Conservation (phyloP, 768 basidiomycete genomes). For the Dentipellis fragilis region DNA sequence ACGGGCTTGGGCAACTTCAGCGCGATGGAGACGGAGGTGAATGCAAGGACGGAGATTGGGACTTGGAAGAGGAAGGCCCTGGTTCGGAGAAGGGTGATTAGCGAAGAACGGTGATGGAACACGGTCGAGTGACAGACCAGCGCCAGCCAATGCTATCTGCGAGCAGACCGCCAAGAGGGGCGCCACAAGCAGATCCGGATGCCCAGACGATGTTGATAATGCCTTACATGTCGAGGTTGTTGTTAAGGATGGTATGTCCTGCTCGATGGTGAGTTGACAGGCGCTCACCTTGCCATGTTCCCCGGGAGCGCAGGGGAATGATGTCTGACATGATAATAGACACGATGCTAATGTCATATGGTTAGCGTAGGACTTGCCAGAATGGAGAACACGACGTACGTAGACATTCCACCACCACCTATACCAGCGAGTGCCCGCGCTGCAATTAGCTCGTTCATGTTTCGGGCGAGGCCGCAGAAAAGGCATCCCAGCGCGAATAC, state of each 20-base stretch:
- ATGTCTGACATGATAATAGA: conserved; percentile 61
- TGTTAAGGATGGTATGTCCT: not conserved
- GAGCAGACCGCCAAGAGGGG: conserved; percentile 53
- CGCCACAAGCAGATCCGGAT: conserved; percentile 46
- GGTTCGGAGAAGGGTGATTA: not conserved
- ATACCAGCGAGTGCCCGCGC: conserved; percentile 48
- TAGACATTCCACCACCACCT: conserved; percentile 54
- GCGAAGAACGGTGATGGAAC: not conserved
- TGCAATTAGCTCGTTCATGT: conserved; percentile 43
- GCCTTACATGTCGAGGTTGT: conserved; percentile 22
- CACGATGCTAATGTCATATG: conserved; percentile 31
- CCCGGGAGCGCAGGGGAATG: conserved; percentile 49
- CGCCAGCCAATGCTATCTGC: conserved; percentile 60
- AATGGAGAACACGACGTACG: conserved; percentile 30
- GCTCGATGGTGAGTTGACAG: not conserved
- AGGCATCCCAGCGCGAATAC: conserved; percentile 46
- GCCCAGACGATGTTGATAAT: conserved; percentile 53
- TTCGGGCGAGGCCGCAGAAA: conserved; percentile 41
- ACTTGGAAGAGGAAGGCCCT: conserved; percentile 56
- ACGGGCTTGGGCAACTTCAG: conserved; percentile 42
- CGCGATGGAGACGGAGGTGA: conserved; percentile 39
- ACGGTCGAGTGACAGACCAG: conserved; percentile 28
- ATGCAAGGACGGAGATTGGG: conserved; percentile 44
- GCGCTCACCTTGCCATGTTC: conserved; percentile 56
- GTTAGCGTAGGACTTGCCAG: not conserved